Evolutionary conservation across 1,139 yeast genomes (phyloP), one percentile per base, ranked within the genome.

Genomic region (Debaryomycetaceae sp.): DNA sequence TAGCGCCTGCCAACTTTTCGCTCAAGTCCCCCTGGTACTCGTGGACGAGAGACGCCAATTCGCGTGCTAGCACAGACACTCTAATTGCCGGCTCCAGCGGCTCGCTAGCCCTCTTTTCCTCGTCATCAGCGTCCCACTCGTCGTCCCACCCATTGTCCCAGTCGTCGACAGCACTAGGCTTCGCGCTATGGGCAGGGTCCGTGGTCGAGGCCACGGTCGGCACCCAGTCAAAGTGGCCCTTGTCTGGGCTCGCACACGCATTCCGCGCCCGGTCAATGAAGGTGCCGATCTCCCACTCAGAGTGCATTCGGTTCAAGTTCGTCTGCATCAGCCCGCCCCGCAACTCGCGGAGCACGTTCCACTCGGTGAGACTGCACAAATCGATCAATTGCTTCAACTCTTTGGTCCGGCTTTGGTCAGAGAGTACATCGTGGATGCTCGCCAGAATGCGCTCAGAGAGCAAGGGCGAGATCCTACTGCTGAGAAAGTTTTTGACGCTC

Each of bases 381-480:
- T 44, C 39, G 15, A 55, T 35, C n/a, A 62, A 40, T 14, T 43
- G 34, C 25, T 48, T 40, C 34, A 59, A 40, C 12, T 42, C 38
- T 10, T 39, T 39, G 13, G 51, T 37, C 12, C 36, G 30, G 2
- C 25, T 27, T 5, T 41, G 37, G 28, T 49, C 43, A n/a, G 45
- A 37, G 23, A 52, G 43, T 12, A 60, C 40, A 4, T 28, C 26
- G 22, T 45, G 41, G 20, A 61, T 56, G 31, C 51, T 53, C 22
- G 47, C 45, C 1, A 65, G 54, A 11, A 61, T 47, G 24, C 41
- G 43, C 12, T 45, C 48, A n/a, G 49, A 51, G 18, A 62, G 39
- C 27, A 43, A 40, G 25, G 48, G 50, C 13, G 61, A 55, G 5
- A 61, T 43, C 34, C 51, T 55, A 6, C 58, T 45, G 33, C 47